Evolutionary conservation across 129 eudicot species (phyloP).

Genomic region (Centrapalus pauciflorus): DNA sequence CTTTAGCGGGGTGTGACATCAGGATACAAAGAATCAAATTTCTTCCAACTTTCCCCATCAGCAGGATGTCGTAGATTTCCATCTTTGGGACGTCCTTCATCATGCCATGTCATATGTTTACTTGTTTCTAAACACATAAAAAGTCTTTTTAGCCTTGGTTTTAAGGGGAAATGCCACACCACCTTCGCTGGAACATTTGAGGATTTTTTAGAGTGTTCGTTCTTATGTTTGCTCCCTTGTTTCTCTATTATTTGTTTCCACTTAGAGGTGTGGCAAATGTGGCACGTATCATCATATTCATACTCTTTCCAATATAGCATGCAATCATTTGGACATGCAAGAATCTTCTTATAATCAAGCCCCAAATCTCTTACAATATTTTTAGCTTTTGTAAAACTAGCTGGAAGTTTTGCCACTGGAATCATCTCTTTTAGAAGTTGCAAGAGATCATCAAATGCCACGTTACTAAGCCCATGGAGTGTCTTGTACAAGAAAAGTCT

Average conservation of each 20-base stretch:
- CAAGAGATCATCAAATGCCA: neutral
- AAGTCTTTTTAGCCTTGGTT: conserved; percentile 12
- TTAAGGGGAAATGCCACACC: conserved; percentile 4
- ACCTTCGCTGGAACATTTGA: conserved; percentile 8
- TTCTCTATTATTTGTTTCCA: neutral
- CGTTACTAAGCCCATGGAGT: conserved; percentile 2
- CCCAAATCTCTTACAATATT: neutral
- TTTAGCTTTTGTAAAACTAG: neutral
- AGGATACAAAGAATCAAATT: neutral
- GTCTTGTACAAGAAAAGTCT: neutral
- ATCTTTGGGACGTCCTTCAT: neutral
- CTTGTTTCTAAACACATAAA: conserved; percentile 5
- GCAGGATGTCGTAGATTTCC: conserved; percentile 1
- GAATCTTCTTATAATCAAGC: conserved; percentile 8
- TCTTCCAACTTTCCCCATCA: neutral
- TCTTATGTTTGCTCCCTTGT: neutral
- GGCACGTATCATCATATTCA: neutral
- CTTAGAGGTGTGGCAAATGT: neutral
- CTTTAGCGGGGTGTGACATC: too few species aligned
- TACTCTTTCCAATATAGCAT: neutral
- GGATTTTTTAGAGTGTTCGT: neutral
- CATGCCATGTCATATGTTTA: neutral
- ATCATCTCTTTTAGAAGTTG: neutral
- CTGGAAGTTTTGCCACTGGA: neutral
- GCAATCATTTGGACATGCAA: conserved; percentile 6